Evolutionary conservation across 306 rosid species (phyloP).

Genomic region (Ormosia semicastrata): DNA sequence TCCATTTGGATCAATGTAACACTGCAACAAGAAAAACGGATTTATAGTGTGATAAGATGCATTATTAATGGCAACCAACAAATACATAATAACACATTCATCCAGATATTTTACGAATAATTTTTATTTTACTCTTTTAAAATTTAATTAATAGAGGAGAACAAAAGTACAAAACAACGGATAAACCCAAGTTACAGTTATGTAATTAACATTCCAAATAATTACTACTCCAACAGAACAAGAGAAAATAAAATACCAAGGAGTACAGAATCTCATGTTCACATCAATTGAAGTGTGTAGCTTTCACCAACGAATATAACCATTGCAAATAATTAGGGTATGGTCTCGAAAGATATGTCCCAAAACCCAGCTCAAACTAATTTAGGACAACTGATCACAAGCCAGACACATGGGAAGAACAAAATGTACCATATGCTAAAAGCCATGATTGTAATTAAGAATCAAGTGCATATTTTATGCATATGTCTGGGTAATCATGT

Average conservation of each 20-base stretch:
- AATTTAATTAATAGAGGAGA: neutral
- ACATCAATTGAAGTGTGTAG: neutral
- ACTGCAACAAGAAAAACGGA: slow-evolving; percentile 48
- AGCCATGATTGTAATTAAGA: slow-evolving; percentile 2
- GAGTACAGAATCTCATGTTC: neutral
- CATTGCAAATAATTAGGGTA: neutral
- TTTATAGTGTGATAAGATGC: neutral
- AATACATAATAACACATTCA: neutral
- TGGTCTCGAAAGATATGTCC: neutral
- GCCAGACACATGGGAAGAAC: neutral
- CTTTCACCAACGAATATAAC: neutral
- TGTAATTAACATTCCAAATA: neutral
- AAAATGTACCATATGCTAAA: neutral
- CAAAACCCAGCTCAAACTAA: slow-evolving; percentile 3
- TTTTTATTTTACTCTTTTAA: neutral
- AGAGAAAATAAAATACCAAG: slow-evolving; percentile 5
- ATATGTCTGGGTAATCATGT: neutral
- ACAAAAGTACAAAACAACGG: neutral
- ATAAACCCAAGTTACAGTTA: neutral
- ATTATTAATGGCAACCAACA: neutral
- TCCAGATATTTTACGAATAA: slow-evolving; percentile 5
- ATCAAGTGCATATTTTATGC: neutral
- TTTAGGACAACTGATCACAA: neutral
- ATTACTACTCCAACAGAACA: neutral
- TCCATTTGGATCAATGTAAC: slow-evolving; percentile 58